Base-by-base conservation (phyloP, 2,329 filamentous ascomycete species). In the Xylariales sp. region DNA sequence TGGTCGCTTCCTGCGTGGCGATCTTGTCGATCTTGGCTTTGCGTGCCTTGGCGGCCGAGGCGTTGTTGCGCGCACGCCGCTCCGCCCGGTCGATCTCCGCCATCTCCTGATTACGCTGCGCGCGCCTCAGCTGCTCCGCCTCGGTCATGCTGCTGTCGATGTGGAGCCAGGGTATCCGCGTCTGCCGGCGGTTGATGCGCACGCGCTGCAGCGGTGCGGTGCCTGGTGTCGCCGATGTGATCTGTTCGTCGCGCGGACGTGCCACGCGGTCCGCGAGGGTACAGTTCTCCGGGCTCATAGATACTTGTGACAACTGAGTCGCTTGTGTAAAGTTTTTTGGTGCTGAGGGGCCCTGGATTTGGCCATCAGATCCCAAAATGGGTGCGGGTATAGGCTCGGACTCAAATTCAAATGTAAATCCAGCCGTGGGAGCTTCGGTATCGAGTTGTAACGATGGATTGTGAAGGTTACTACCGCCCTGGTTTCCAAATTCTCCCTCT, bases 81-180 rank as follows among this genome's bases (percentile, higher is more conserved):
- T 33, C 29, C 10, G 21, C 17, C 5, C 30, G 29, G 21, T 39
- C 30, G 13, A 39, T 3, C 37, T 39, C 37, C 15, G 37, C 20
- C 11, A 39, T 33, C 29, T 39, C n/a, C 21, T 39, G 29, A 13
- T 39, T 39, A 6, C 18, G 27, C 18, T 14, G 15, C 13, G 30
- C 37, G 5, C 30, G 37, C 14, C 30, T 14, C 15, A 33, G 11
- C 30, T 28, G 19, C 29, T 39, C 37, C 16, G 18, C 30, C 19
- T 33, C 14, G 13, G 20, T 18, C 37, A 39, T 39, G 20, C 25
- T 18, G 5, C 33, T 19, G 17, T 39, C 30, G 16, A 39, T 31
- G 14, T 18, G 19, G 10, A 39, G 29, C 14, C 28, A 39, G 6
- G 29, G 21, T 7, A 31, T 19, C 14, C 23, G 29, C 14, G 14